Base-by-base conservation (phyloP, 192 early-diverging fungal species). In the Funneliformis mosseae region DNA sequence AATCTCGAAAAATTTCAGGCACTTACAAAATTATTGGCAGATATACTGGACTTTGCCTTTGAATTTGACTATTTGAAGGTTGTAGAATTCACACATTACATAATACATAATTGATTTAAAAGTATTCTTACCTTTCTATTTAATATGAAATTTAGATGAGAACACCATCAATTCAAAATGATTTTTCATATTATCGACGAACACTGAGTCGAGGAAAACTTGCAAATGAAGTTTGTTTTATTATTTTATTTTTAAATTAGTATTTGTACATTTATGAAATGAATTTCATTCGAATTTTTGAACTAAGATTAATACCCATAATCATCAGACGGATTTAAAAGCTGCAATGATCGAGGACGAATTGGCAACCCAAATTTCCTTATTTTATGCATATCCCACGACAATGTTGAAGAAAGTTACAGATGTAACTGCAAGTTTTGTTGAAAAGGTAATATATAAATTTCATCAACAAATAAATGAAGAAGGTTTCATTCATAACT, bases 171-270 rank as follows among this genome's bases (percentile, higher is more conserved):
- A 90, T 98, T 78, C 97, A 99, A 84, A 99, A 99, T 85, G 97
- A 99, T 80, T 97, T 99, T 83, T 96, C 96, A 59, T 99, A 96
- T 83, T 99, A 99, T 80, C 94, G 97, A 59, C 90, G 97, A 71
- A 95, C 96, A 68, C 85, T 97, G 38, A 90, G 91, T 45, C 92
- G 95, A 60, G 95, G 95, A 80, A 88, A 92, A 71, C 90, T 91
- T 80, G 83, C 86, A 38, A 84, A 89, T 75, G 89, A 94, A 78
- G 89, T 79, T 25, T 71, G 78, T 71, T 71, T 41, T 67, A 41
- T 23, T 27, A n/a, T 42, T 42, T 77, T n/a, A n/a, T n/a, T 8
- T 63, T 68, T 27, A 41, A 67, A 41, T 9, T 46, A 46, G 38
- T n/a, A 55, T 28, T 61, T 21, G 16, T 41, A 38, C 28, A 16